A percentile compares a stretch with the other conserved stretches of the same genome.
These are phyloP conservation scores for Ogataea corticis DNA, from an alignment of 805 yeast genomes.

Conservation along the genomic window DNA sequence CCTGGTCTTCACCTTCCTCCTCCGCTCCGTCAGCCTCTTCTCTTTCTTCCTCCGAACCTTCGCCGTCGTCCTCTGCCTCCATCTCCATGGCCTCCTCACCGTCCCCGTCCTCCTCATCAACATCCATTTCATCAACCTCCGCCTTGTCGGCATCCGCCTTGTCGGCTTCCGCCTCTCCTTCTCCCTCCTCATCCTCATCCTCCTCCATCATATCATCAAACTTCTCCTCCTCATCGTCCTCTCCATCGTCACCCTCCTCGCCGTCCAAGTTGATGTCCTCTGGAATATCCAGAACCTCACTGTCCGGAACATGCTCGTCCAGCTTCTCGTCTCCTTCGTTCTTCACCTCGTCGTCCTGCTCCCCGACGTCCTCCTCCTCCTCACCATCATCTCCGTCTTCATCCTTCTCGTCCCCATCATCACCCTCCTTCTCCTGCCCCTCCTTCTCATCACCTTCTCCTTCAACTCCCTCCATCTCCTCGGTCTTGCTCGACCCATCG, in stretches of 20 bases:
- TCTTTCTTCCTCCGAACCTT: slow-evolving; percentile 31
- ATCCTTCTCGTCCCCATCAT: slow-evolving; percentile 11
- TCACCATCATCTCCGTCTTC: slow-evolving; percentile 38
- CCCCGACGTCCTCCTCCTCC: slow-evolving; percentile 74
- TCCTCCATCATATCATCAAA: slow-evolving; percentile 80
- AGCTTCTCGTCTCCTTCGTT: slow-evolving; percentile 68
- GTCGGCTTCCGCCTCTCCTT: slow-evolving; percentile 30
- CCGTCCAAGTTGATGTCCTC: slow-evolving; percentile 89
- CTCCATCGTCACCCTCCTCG: slow-evolving; percentile 56
- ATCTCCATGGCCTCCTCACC: slow-evolving; percentile 28
- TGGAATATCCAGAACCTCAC: slow-evolving; percentile 85
- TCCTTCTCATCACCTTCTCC: slow-evolving; percentile 39
- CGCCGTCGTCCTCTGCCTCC: slow-evolving; percentile 22
- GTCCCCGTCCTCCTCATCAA: slow-evolving; percentile 27
- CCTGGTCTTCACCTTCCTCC: slow-evolving; percentile 25
- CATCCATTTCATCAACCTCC: slow-evolving; percentile 24
- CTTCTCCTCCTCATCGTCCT: slow-evolving; percentile 26
- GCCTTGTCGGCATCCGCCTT: slow-evolving; percentile 12
- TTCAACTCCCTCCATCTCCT: slow-evolving; percentile 52
- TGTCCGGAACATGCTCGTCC: slow-evolving; percentile 76
- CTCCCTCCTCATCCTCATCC: slow-evolving; percentile 44
- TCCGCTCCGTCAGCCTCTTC: slow-evolving; percentile 33
- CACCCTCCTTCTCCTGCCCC: slow-evolving; percentile 32
- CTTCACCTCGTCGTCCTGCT: slow-evolving; percentile 76
- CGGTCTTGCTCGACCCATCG: slow-evolving; percentile 49